Base-by-base conservation (phyloP, 176 grass and related monocot genomes). In the Rhipidocladum racemiflorum region DNA sequence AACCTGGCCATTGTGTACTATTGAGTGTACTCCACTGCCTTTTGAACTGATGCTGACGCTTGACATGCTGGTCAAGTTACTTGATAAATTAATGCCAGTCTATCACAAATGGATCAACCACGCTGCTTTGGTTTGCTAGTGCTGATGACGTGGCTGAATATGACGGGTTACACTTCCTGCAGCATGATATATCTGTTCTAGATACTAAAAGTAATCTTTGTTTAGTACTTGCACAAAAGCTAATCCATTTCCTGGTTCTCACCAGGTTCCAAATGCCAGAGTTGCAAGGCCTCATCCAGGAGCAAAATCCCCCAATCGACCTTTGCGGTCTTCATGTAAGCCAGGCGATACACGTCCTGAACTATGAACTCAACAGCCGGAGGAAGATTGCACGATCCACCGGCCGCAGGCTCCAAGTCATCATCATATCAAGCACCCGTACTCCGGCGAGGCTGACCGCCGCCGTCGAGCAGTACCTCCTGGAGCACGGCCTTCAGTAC, bases 331-430 rank as follows among this genome's bases (percentile, higher is more conserved):
- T 97, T 62, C 91, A 90, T 45, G 80, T 81, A 39, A 90, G 38
- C 4, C 90, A 97, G 84, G 94, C 90, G 0, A 87, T 94, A 68
- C 89, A 97, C 13, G 90, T 90, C 64, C 89, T 97, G 36, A 94
- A 94, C 85, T 80, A 90, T 2, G 89, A 94, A 46, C 84, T 97
- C 77, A 92, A 85, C 72, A 92, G 82, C 68, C 67, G 82, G 82
- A 90, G 82, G 83, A 89, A 91, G 76, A 92, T 85, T 14, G 83
- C 73, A 18, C 85, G 92, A 55, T 90, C 89, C 6, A 93, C 88
- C 2, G 84, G 91, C n/a, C 83, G 83, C 35, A 71, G 90, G 7
- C 72, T 97, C 68, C 87, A 90, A 61, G 89, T 49, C 18, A 85
- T 91, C 73, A 87, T 97, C 79, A 82, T 92, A 64, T 85, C 90